These are phyloP conservation scores for Rutidosis leptorrhynchoides DNA, from an alignment of 129 eudicot species.

Conservation along the genomic window DNA sequence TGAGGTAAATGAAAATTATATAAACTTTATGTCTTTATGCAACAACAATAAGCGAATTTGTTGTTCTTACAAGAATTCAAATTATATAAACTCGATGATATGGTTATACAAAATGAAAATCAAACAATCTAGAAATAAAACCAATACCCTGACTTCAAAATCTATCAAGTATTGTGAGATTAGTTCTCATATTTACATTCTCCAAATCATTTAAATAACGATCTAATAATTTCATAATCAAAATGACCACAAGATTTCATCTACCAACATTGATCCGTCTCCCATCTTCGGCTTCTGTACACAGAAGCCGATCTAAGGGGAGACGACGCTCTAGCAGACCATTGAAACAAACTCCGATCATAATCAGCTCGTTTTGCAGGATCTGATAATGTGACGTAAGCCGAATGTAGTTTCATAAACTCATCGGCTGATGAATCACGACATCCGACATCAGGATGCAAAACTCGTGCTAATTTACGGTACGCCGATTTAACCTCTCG, in stretches of 20 bases:
- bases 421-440: constrained; percentile 43
- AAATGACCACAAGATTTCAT: not conserved
- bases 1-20: too few species aligned
- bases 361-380: constrained; percentile 69
- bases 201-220: not conserved
- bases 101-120: too few species aligned
- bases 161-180: constrained; percentile 1
- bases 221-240: not conserved
- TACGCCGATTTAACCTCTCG: constrained; percentile 76
- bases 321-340: constrained; percentile 22
- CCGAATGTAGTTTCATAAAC: constrained; percentile 59
- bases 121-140: too few species aligned
- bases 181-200: not conserved
- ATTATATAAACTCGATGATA: too few species aligned
- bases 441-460: constrained; percentile 60
- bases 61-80: too few species aligned
- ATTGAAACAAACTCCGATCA: constrained; percentile 44
- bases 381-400: constrained; percentile 63
- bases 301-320: constrained; percentile 18
- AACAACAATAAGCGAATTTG: too few species aligned
- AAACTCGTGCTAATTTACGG: constrained; percentile 54
- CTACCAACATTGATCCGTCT: constrained; percentile 37
- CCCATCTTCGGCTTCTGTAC: constrained; percentile 16
- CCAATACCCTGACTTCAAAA: constrained; percentile 8
- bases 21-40: too few species aligned